Conservation (phyloP, 1,284 basidiomycete genomes). For the Ustilago loliicola region DNA sequence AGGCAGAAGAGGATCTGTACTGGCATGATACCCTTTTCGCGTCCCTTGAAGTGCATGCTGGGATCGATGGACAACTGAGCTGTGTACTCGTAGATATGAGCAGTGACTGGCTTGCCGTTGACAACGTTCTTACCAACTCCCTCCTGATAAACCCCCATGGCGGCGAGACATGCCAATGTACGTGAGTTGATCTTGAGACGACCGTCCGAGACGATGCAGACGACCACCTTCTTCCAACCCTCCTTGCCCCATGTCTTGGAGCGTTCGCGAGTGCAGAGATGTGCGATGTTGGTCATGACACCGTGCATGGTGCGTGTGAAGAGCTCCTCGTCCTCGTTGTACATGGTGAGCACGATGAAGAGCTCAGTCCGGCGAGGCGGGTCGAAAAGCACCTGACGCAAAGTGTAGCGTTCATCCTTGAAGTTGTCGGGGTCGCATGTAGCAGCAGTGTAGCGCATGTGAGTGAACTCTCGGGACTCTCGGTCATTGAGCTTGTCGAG, state of each 20-base stretch:
- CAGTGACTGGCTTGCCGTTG: conserved; percentile 85
- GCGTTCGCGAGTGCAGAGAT: conserved; percentile 83
- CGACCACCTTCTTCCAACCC: conserved; percentile 88
- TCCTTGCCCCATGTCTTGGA: conserved; percentile 96
- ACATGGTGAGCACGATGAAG: conserved; percentile 69
- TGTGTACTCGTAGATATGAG: conserved; percentile 86
- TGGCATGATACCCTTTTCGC: conserved; percentile 81
- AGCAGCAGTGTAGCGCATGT: conserved; percentile 74
- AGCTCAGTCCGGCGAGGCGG: conserved; percentile 66
- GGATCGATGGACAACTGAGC: conserved; percentile 82
- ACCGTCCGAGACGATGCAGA: conserved; percentile 88
- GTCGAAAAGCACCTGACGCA: conserved; percentile 66
- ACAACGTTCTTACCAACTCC: conserved; percentile 91
- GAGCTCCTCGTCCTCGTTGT: conserved; percentile 63
- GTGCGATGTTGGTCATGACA: conserved; percentile 70
- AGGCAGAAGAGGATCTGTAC: conserved; percentile 88
- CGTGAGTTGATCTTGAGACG: conserved; percentile 91
- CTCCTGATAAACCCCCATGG: conserved; percentile 89
- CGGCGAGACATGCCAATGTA: conserved; percentile 88
- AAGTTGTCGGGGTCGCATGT: conserved; percentile 83
- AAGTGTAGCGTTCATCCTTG: conserved; percentile 73
- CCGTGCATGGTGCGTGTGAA: conserved; percentile 68
- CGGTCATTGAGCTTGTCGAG: conserved; percentile 78
- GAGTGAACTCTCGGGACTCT: conserved; percentile 85
- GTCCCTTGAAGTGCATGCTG: conserved; percentile 83